These are phyloP conservation scores for Amphibolis antarctica DNA, from an alignment of 106 monocot species.

Conservation along the genomic window DNA sequence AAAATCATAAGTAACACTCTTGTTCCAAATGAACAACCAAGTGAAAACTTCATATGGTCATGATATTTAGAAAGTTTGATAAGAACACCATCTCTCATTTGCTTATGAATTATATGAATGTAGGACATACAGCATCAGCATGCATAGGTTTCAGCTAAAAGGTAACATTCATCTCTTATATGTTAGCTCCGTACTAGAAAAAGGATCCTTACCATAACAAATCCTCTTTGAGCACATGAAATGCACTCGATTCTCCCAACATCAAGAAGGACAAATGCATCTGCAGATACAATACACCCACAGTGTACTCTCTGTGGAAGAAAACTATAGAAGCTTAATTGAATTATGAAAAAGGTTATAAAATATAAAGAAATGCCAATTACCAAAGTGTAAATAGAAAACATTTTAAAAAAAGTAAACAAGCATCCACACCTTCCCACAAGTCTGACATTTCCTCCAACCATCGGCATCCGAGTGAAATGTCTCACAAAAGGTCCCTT, in stretches of 20 bases:
- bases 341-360: neutral
- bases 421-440: slow-evolving; percentile 14
- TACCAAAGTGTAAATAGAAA: neutral
- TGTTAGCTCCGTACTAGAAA: too few species aligned
- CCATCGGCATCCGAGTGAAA: slow-evolving; percentile 23
- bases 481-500: slow-evolving; percentile 22
- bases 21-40: too few species aligned
- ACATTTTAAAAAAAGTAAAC: neutral
- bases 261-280: slow-evolving; percentile 16
- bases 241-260: slow-evolving; percentile 23
- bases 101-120: too few species aligned
- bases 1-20: too few species aligned
- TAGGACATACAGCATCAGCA: too few species aligned
- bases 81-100: too few species aligned
- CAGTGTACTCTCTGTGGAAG: slow-evolving; percentile 20
- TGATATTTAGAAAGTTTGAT: too few species aligned
- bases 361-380: too few species aligned
- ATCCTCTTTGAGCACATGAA: slow-evolving; percentile 14
- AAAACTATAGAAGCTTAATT: neutral
- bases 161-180: neutral
- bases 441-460: slow-evolving; percentile 28
- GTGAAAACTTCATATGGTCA: too few species aligned
- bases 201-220: slow-evolving; percentile 18
- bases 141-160: neutral
- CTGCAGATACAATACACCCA: slow-evolving; percentile 20